Conservation (phyloP, 2,329 filamentous ascomycete species). For the Penicillium sp. region DNA sequence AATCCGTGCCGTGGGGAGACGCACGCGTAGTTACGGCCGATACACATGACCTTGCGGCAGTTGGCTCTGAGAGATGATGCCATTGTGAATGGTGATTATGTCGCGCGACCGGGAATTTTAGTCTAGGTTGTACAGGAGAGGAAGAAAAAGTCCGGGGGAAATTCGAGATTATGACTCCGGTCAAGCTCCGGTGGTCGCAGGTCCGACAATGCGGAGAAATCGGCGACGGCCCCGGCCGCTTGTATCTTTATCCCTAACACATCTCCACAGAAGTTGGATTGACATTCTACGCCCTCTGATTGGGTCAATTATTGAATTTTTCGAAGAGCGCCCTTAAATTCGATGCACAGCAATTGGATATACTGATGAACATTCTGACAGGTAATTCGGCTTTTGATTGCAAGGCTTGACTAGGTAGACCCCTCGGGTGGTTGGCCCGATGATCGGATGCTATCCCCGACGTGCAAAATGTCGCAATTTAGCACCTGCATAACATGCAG, state of each 20-base stretch:
- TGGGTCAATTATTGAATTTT: background rate
- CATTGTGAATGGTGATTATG: constrained; percentile 40
- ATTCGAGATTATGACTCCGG: constrained; percentile 4
- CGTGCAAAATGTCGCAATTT: background rate
- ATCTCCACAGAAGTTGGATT: background rate
- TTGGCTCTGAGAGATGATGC: constrained; percentile 52
- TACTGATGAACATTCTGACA: background rate
- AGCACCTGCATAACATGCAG: background rate
- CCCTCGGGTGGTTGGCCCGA: background rate
- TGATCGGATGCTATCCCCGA: background rate
- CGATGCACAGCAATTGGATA: background rate
- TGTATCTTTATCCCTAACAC: constrained; percentile 9
- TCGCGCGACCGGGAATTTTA: background rate
- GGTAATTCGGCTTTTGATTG: background rate
- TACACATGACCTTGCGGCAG: constrained; percentile 79
- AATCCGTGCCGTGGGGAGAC: constrained; percentile 32
- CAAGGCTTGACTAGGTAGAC: background rate
- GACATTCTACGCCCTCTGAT: background rate
- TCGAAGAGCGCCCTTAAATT: background rate
- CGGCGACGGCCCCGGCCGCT: constrained; percentile 6
- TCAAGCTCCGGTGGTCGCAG: constrained; percentile 16
- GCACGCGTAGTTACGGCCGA: constrained; percentile 94
- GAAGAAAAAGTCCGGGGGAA: background rate
- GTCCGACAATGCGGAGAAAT: constrained; percentile 26
- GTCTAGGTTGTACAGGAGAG: background rate